Percentiles rank a stretch among this genome's conserved stretches.
Conservation (phyloP, 2,329 filamentous ascomycete species). For the Neopestalotiopsis sp. region DNA sequence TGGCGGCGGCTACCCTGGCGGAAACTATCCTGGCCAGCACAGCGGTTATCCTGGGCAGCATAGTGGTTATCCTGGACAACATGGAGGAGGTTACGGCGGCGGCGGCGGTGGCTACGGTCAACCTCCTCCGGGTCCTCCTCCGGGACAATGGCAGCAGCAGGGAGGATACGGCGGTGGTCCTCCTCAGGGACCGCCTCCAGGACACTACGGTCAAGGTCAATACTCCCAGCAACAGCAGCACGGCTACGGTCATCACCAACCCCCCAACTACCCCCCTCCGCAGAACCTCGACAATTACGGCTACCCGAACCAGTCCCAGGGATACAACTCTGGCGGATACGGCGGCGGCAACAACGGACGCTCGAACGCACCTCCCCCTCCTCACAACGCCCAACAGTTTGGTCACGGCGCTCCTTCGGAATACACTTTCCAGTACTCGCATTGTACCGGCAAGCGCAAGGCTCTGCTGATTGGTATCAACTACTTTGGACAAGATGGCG, state of each 20-base stretch:
- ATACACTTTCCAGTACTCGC: conserved; percentile 78
- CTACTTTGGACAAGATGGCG: conserved; percentile 75
- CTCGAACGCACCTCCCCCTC: conserved; percentile 38
- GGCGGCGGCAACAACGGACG: conserved; percentile 28
- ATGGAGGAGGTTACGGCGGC: conserved; percentile 17
- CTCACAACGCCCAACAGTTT: conserved; percentile 61
- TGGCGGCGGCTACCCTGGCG: conserved; percentile 18
- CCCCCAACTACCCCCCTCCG: conserved; percentile 44
- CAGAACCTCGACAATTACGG: conserved; percentile 51
- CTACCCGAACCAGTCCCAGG: conserved; percentile 41
- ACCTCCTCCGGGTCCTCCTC: conserved; percentile 16
- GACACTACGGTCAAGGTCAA: conserved; percentile 17
- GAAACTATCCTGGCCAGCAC: conserved; percentile 8
- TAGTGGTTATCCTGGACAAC: conserved; percentile 9
- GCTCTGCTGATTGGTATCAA: conserved; percentile 81
- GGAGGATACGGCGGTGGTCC: conserved; percentile 29
- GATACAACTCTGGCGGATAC: conserved; percentile 33
- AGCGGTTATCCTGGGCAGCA: conserved; percentile 13
- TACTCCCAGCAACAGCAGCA: conserved; percentile 20
- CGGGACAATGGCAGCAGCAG: conserved; percentile 13
- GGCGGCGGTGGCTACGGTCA: conserved; percentile 19
- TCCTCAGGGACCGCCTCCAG: conserved; percentile 18
- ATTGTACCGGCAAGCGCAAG: conserved; percentile 75
- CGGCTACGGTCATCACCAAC: conserved; percentile 20
- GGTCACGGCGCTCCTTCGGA: conserved; percentile 70